These are phyloP conservation scores for Solanum chilense DNA, from an alignment of 257 asterid species.

Conservation along the genomic window DNA sequence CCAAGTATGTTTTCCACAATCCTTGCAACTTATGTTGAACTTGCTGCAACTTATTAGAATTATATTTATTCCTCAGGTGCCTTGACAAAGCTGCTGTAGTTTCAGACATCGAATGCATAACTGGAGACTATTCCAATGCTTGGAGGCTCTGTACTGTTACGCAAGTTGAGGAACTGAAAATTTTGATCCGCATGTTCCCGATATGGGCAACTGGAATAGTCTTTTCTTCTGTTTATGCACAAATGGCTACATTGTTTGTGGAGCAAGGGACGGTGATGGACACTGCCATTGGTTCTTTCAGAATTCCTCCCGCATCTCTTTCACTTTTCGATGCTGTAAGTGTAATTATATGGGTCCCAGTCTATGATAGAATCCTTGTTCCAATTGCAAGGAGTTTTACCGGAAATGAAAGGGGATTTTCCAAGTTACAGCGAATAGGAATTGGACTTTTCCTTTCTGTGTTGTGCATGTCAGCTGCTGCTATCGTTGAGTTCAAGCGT, in stretches of 20 bases:
- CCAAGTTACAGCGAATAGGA: not conserved
- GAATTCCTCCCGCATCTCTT: not conserved
- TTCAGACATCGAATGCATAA: not conserved
- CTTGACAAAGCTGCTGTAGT: not conserved
- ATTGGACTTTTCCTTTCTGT: not conserved
- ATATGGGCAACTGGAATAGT: not conserved
- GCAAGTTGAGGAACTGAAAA: not conserved
- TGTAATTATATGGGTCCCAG: not conserved
- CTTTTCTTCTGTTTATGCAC: not conserved
- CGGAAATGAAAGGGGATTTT: not conserved
- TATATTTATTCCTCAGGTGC: not conserved
- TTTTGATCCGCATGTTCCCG: not conserved
- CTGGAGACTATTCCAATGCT: not conserved
- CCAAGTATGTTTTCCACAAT: not conserved
- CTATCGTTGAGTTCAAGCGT: not conserved
- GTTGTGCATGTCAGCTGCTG: not conserved
- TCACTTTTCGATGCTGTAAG: not conserved
- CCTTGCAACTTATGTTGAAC: not conserved
- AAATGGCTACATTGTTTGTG: not conserved
- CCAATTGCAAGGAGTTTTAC: not conserved
- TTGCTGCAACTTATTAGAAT: not conserved
- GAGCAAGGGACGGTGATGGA: not conserved
- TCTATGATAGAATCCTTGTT: not conserved
- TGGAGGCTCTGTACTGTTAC: not conserved
- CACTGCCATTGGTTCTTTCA: not conserved